A percentile compares a stretch with the other conserved stretches of the same genome.
Conservation (phyloP, 768 basidiomycete species). For the Hygrocybe punicea region DNA sequence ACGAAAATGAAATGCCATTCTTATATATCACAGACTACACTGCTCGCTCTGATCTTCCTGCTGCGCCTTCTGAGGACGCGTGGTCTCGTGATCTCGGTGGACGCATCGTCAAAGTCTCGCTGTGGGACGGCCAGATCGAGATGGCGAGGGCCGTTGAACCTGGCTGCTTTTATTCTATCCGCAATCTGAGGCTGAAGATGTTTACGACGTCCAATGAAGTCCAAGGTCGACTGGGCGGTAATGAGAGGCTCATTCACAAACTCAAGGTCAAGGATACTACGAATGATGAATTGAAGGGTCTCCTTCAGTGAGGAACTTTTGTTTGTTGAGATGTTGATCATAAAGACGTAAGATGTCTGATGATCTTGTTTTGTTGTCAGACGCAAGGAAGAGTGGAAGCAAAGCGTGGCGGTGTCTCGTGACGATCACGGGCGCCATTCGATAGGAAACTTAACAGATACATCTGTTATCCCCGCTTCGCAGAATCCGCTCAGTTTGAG, state of each 20-base stretch:
- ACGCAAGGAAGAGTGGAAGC: constrained; percentile 31
- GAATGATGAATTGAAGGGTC: constrained; percentile 39
- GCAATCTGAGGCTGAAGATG: constrained; percentile 49
- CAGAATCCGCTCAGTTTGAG: background rate
- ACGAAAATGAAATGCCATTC: constrained; percentile 32
- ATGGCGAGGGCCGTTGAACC: constrained; percentile 35
- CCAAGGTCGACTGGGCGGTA: constrained; percentile 47
- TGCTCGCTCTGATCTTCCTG: constrained; percentile 41
- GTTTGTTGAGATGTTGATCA: background rate
- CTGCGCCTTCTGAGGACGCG: constrained; percentile 26
- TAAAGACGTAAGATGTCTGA: background rate
- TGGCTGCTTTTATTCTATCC: constrained; percentile 47
- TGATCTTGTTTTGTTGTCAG: background rate
- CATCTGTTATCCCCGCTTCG: background rate
- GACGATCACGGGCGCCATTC: background rate
- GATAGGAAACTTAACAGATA: background rate
- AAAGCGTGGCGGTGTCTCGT: background rate
- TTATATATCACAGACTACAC: constrained; percentile 70
- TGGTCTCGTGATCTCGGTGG: constrained; percentile 50
- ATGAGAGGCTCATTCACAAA: constrained; percentile 42
- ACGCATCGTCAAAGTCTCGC: constrained; percentile 48
- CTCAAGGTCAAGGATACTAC: constrained; percentile 37
- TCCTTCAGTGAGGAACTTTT: constrained; percentile 38
- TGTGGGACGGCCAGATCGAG: constrained; percentile 48
- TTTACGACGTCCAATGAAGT: constrained; percentile 29